A percentile compares a stretch with the other conserved stretches of the same genome.
Conservation (phyloP, 192 early-diverging fungal genomes). For the Diversispora eburnea region DNA sequence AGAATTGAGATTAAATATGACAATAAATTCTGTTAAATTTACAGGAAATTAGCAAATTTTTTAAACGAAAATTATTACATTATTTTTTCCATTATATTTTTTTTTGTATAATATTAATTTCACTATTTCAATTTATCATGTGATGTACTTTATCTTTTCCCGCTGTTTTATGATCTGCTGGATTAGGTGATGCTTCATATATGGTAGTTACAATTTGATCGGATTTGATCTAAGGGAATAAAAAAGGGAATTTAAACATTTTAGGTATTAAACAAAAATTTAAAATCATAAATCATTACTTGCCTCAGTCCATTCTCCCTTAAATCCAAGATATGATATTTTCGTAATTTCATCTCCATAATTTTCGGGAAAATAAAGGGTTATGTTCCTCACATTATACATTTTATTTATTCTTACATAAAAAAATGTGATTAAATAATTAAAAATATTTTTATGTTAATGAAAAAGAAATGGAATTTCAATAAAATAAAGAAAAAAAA, state of each 20-base stretch:
- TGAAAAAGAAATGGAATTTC: neutral
- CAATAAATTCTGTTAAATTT: too few relatives aligned
- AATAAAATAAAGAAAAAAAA: neutral
- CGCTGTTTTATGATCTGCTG: slow-evolving; percentile 66
- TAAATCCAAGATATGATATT: slow-evolving; percentile 82
- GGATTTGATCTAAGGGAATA: slow-evolving; percentile 47
- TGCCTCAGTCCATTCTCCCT: slow-evolving; percentile 85
- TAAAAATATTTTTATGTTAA: too few relatives aligned
- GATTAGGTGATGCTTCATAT: slow-evolving; percentile 71
- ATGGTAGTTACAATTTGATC: slow-evolving; percentile 63
- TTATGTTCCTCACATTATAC: slow-evolving; percentile 69
- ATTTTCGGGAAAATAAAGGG: slow-evolving; percentile 77
- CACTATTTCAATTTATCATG: slow-evolving; percentile 39
- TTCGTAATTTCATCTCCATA: slow-evolving; percentile 73
- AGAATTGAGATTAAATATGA: too few relatives aligned
- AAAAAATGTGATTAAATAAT: too few relatives aligned
- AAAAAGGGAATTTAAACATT: too few relatives aligned
- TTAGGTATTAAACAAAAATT: too few relatives aligned
- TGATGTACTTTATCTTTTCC: slow-evolving; percentile 46
- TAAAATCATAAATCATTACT: neutral
- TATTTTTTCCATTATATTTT: too few relatives aligned
- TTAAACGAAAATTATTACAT: too few relatives aligned
- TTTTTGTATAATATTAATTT: neutral
- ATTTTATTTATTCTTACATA: slow-evolving; percentile 65
- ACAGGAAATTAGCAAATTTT: too few relatives aligned